phyloP scores from a whole-genome alignment of 1,284 basidiomycete species.

The Pascua guehoae region DNA sequence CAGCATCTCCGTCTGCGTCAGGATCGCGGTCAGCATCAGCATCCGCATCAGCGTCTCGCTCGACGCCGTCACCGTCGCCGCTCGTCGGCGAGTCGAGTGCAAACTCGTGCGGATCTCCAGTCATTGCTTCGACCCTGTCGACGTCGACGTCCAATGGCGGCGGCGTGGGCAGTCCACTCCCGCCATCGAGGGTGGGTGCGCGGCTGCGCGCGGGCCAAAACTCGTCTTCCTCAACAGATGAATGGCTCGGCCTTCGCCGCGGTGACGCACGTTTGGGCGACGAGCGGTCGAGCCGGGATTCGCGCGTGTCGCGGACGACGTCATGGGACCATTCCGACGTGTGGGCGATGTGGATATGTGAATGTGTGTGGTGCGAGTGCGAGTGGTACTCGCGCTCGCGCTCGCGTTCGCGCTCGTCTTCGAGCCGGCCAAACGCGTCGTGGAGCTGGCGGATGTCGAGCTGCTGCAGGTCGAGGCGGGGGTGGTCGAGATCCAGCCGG shows the following conservation, averaged over 20 bases:
- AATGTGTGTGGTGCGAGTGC: too few species aligned
- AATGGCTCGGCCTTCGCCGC: not conserved
- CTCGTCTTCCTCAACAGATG: constrained; percentile 5
- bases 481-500: not conserved
- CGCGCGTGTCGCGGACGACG: too few species aligned
- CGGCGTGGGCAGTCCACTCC: not conserved
- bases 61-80: not conserved
- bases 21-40: too few species aligned
- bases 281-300: too few species aligned
- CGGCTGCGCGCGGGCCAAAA: constrained; percentile 17
- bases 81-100: too few species aligned
- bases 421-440: not conserved
- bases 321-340: too few species aligned
- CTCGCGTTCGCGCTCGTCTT: constrained; percentile 2
- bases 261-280: not conserved
- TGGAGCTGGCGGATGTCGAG: constrained; percentile 3
- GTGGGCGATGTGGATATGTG: too few species aligned
- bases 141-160: not conserved
- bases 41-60: not conserved
- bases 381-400: too few species aligned
- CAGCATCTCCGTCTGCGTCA: too few species aligned
- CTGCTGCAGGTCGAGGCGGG: not conserved
- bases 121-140: too few species aligned
- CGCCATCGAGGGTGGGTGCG: constrained; percentile 8
- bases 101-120: too few species aligned